phyloP scores from a whole-genome alignment of 2,329 filamentous ascomycete genomes.

The Penicillium sp. region DNA sequence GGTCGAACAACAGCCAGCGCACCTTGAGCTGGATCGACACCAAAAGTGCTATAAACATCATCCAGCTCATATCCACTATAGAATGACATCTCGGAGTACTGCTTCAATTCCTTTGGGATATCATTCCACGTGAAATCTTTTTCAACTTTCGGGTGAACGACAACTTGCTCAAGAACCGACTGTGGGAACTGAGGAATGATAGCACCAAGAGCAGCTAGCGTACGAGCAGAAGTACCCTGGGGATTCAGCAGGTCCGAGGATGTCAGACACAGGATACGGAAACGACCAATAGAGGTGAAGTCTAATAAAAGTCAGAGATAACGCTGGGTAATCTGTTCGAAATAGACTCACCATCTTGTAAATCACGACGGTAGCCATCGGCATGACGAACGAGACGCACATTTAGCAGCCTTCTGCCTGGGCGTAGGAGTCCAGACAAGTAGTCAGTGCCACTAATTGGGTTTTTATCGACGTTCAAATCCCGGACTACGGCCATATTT shows the following conservation, averaged over 20 bases:
- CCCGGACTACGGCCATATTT: slow-evolving; percentile 29
- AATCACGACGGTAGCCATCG: slow-evolving; percentile 35
- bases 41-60: slow-evolving; percentile 39
- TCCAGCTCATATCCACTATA: slow-evolving; percentile 35
- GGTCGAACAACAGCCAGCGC: slow-evolving; percentile 39
- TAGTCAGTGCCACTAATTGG: slow-evolving; percentile 35
- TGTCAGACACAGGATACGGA: slow-evolving; percentile 38
- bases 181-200: slow-evolving; percentile 28
- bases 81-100: slow-evolving; percentile 37
- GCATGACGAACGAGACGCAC: slow-evolving; percentile 37
- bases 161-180: slow-evolving; percentile 35
- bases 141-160: slow-evolving; percentile 32
- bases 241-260: slow-evolving; percentile 36
- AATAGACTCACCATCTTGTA: slow-evolving; percentile 35
- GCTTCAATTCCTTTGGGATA: slow-evolving; percentile 31
- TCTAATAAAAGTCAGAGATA: slow-evolving; percentile 23
- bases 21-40: slow-evolving; percentile 31
- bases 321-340: not conserved
- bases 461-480: slow-evolving; percentile 12
- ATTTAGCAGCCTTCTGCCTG: slow-evolving; percentile 38
- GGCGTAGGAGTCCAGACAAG: slow-evolving; percentile 33
- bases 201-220: slow-evolving; percentile 24
- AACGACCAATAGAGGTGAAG: slow-evolving; percentile 38
- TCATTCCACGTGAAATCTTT: slow-evolving; percentile 35
- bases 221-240: slow-evolving; percentile 25